Evolutionary conservation across 2,329 filamentous ascomycete genomes (phyloP).

Genomic region (Colletotrichum higginsianum): DNA sequence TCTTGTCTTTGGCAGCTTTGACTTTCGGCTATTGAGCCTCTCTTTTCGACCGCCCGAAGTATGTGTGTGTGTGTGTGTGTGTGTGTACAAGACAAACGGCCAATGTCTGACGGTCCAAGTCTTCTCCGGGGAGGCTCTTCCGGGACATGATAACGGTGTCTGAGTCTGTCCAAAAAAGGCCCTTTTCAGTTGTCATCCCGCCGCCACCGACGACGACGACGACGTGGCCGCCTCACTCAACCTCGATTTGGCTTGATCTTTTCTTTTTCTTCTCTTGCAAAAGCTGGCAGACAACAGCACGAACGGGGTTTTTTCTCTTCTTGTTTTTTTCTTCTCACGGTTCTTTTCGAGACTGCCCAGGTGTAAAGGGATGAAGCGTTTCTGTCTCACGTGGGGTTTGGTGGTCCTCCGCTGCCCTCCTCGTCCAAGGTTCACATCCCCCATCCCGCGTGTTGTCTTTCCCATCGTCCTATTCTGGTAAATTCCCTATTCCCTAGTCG

Average conservation of each 20-base stretch:
- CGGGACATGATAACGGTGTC: constrained; percentile 23
- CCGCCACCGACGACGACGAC: background rate
- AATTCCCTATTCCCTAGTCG: background rate
- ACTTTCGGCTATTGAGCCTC: constrained; percentile 29
- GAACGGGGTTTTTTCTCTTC: background rate
- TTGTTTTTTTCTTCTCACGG: too few species aligned
- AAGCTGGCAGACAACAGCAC: too few species aligned
- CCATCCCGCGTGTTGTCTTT: background rate
- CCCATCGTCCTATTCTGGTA: background rate
- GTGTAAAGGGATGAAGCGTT: background rate
- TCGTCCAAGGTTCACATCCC: too few species aligned
- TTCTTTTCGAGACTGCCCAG: background rate
- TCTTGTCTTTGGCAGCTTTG: constrained; percentile 1
- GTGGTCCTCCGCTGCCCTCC: background rate
- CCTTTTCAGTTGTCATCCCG: background rate
- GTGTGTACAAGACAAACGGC: background rate
- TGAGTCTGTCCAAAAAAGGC: background rate
- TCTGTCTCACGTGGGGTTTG: background rate
- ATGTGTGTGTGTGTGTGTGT: background rate
- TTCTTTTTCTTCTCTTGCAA: background rate
- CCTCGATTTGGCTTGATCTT: background rate
- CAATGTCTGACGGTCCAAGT: background rate
- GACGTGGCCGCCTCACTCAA: background rate
- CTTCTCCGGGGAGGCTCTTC: background rate
- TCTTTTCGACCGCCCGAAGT: constrained; percentile 6